Conservation (phyloP, 495 filamentous ascomycete genomes). For the Penicillium argentinense region DNA sequence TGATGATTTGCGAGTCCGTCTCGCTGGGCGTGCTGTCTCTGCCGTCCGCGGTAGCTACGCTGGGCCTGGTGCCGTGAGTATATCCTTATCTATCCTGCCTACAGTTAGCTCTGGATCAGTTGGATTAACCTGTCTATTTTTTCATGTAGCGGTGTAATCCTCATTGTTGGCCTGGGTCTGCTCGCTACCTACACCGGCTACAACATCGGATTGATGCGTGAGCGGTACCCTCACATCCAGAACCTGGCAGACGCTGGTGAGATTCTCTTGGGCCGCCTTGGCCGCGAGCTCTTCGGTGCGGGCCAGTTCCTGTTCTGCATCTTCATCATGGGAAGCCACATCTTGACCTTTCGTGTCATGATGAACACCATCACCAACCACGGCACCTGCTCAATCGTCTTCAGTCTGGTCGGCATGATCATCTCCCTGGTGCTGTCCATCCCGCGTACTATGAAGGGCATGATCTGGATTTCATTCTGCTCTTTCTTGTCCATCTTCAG, state of each 20-base stretch:
- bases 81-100: no score
- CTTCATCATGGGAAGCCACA: slow-evolving; percentile 77
- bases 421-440: slow-evolving; percentile 61
- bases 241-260: slow-evolving; percentile 67
- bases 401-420: slow-evolving; percentile 62
- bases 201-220: slow-evolving; percentile 71
- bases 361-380: slow-evolving; percentile 68
- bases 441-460: slow-evolving; percentile 59
- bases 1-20: slow-evolving; percentile 71
- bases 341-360: slow-evolving; percentile 69
- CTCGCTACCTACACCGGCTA: slow-evolving; percentile 76
- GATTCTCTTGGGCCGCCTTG: slow-evolving; percentile 36
- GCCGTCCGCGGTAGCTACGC: slow-evolving; percentile 57
- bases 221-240: slow-evolving; percentile 62
- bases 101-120: no score
- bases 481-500: slow-evolving; percentile 34
- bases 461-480: no score
- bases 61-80: slow-evolving; percentile 56
- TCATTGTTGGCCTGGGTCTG: slow-evolving; percentile 65
- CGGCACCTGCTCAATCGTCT: slow-evolving; percentile 67
- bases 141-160: slow-evolving; percentile 43
- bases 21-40: slow-evolving; percentile 66
- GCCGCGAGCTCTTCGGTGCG: slow-evolving; percentile 62
- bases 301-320: slow-evolving; percentile 70
- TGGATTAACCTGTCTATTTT: neutral